Percentiles rank a stretch among this genome's conserved stretches.
Conservation (phyloP, 2,329 filamentous ascomycete species). For the Aspergillus sp. region DNA sequence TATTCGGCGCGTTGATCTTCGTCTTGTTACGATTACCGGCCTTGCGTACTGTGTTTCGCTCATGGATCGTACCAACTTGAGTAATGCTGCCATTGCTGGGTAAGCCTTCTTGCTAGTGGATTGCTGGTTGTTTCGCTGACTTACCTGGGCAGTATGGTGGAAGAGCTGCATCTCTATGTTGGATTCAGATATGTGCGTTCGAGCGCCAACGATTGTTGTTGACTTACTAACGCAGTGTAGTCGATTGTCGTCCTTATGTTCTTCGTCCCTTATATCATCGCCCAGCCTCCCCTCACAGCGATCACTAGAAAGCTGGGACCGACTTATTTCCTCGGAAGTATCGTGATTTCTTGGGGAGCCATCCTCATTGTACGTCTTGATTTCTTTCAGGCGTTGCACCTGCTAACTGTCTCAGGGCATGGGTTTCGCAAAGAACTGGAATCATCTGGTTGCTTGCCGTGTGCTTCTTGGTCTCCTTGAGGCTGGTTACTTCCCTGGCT, state of each 20-base stretch:
- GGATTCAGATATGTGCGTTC: conserved; percentile 33
- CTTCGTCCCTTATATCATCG: conserved; percentile 38
- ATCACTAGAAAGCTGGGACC: conserved; percentile 38
- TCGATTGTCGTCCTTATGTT: conserved; percentile 40
- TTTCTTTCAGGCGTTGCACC: background rate
- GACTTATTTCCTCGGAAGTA: conserved; percentile 31
- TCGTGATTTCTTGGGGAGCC: conserved; percentile 36
- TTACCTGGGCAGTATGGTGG: conserved; percentile 64
- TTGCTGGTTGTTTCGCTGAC: conserved; percentile 70
- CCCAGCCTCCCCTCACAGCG: conserved; percentile 37
- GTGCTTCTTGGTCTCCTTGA: conserved; percentile 35
- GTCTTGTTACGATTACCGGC: conserved; percentile 65
- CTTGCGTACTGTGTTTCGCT: conserved; percentile 74
- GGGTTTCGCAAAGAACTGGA: conserved; percentile 36
- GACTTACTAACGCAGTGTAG: conserved; percentile 16
- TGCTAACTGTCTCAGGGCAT: conserved; percentile 30
- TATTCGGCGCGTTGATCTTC: conserved; percentile 70
- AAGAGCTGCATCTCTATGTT: conserved; percentile 33
- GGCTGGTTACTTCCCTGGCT: conserved; percentile 66
- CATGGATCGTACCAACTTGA: conserved; percentile 79
- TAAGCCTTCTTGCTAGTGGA: conserved; percentile 47
- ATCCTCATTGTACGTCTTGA: conserved; percentile 32
- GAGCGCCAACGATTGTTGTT: background rate
- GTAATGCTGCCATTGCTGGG: conserved; percentile 71
- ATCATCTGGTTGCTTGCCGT: conserved; percentile 31